Base-by-base conservation (phyloP, 306 rosid species). In the Arachis stenosperma region DNA sequence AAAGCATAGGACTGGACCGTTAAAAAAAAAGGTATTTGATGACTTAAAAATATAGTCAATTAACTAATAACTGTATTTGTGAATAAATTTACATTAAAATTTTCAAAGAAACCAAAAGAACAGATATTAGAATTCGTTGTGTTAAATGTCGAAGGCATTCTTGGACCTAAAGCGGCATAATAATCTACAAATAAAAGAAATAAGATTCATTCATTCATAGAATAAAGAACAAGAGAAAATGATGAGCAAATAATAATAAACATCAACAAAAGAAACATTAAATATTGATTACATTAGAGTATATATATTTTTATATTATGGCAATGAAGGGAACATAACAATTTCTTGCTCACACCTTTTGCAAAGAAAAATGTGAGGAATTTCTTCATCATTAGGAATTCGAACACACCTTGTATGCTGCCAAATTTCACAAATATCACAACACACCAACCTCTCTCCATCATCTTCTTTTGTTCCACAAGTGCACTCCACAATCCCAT, bases 381-480 rank as follows among this genome's bases (percentile, higher is more conserved):
- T 71, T 70, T 88, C 79, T 71, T 88, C 88, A 65, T 87, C 79
- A 80, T 89, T 77, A 3, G 92, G 94, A 65, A 93, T 85, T 6
- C 89, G 65, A 83, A 85, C 88, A 74, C 96, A 94, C 17, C 86
- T 83, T 8, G 97, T 94, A 9, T 91, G 98, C 69, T 94, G 92
- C 92, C 85, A 72, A 65, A 67, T 87, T 53, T 94, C 98, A 77
- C 97, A 94, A 37, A 93, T 93, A 78, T 93, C 98, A 78, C 97
- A 93, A 0, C 79, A 67, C 0, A 94, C 81, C 91, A 88, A 85
- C 41, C 95, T 84, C 47, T 94, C 96, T n/a, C 97, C 98, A 60
- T 91, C 97, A 36, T 91, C 96, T 7, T 91, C 97, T 55, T 76
- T 86, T 2, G 95, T 86, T 47, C 97, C 98, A 85, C 97, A 91